Evolutionary conservation across 352 stramenopile genomes (phyloP), one percentile per base, ranked within the genome.

Genomic region (Globisporangium cylindrosporum): DNA sequence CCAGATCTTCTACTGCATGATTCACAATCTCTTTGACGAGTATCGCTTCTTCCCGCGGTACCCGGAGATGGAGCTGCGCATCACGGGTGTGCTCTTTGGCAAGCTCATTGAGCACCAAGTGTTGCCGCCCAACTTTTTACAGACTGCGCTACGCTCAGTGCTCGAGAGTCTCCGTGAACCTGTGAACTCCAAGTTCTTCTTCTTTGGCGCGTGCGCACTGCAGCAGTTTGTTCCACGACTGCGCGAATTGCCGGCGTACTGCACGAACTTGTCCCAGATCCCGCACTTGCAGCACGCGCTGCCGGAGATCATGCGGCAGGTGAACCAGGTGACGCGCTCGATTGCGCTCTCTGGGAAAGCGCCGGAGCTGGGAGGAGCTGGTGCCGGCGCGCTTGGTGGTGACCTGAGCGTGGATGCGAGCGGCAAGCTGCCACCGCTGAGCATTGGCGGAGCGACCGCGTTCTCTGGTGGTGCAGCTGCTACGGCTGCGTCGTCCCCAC

Each of bases 1-100:
- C 61, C 97, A 99, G 76, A 99, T 99, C 70, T 99, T 99, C 77
- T 98, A 98, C 53, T 99, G 96, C 74, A 99, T 99, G 97, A 98
- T 99, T 68, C 97, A 99, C 80, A 99, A 99, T 74, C 80, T 99
- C 2, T 99, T 99, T 76, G 97, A 99, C 72, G 97, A 99, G 79
- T 99, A 99, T 77, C 88, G 97, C 60, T 99, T 99, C 82, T 99
- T 99, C 74, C 96, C 97, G 46, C 97, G 98, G 68, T 99, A 99
- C 74, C 97, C 97, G 7, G 97, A 99, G 76, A 99, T 99, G 82
- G 97, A 99, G 75, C 75, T 99, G 43, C 93, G 97, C 5, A 99
- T 99, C 74, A 99, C 97, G 8, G 98, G 96, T 27, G 97, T 99
- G 68, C 83, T 99, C 6, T 99, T 99, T 71, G 97, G 98, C 27